A percentile compares a stretch with the other conserved stretches of the same genome.
These are phyloP conservation scores for Arabidopsis thaliana DNA, from an alignment of 345 rosid species.

Conservation along the genomic window DNA sequence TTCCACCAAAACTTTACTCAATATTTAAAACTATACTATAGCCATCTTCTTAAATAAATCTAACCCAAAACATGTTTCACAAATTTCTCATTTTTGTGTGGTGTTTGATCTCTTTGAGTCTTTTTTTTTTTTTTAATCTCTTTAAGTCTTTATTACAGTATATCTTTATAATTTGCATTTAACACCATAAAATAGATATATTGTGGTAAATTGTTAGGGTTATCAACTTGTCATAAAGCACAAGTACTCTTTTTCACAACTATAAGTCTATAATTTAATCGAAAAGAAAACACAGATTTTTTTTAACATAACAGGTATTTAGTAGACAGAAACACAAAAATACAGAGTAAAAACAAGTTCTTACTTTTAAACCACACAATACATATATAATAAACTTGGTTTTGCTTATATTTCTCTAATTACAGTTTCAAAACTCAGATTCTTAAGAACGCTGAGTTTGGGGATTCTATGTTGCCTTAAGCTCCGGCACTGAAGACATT, in stretches of 20 bases:
- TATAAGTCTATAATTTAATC: neutral
- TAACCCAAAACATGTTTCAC: neutral
- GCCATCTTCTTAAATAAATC: neutral
- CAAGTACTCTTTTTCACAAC: conserved; percentile 4
- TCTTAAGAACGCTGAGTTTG: conserved; percentile 29
- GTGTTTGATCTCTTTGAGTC: neutral
- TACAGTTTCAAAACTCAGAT: conserved; percentile 31
- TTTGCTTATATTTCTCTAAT: conserved; percentile 24
- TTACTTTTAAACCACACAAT: conserved; percentile 17
- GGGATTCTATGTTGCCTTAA: conserved; percentile 17
- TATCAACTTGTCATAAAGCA: neutral
- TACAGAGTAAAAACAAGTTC: conserved; percentile 15
- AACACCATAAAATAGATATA: neutral
- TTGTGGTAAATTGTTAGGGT: neutral
- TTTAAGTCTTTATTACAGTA: neutral
- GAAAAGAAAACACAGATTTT: conserved; percentile 8
- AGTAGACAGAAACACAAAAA: conserved; percentile 32
- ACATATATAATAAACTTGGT: conserved; percentile 19
- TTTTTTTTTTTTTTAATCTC: no score
- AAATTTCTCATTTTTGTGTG: conserved; percentile 21
- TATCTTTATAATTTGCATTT: conserved; percentile 1
- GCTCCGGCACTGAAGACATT: conserved; percentile 27
- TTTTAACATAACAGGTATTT: neutral
- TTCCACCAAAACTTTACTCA: conserved; percentile 25
- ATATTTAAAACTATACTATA: neutral